These are phyloP conservation scores for Echeveria elegans DNA, from an alignment of 164 flowering plant genomes.

Conservation along the genomic window DNA sequence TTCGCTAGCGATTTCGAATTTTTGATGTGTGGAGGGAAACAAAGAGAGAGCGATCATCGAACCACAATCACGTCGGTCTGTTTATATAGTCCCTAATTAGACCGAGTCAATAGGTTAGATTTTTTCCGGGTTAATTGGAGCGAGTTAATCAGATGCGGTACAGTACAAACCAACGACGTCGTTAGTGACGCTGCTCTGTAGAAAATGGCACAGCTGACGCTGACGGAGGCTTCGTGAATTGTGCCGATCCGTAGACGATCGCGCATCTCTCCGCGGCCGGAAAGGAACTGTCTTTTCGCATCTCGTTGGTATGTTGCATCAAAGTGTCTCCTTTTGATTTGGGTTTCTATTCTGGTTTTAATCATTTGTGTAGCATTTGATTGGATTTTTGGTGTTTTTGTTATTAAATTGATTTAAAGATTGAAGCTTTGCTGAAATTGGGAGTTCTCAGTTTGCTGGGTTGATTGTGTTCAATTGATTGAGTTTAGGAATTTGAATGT, in stretches of 20 bases:
- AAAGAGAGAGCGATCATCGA: slow-evolving; percentile 5
- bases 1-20: background rate
- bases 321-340: background rate
- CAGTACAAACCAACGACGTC: background rate
- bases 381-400: background rate
- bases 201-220: background rate
- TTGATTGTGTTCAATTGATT: too few species aligned
- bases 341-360: background rate
- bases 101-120: background rate
- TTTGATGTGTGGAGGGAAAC: background rate
- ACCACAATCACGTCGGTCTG: background rate
- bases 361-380: background rate
- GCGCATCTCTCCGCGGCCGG: background rate
- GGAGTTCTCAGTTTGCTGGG: background rate
- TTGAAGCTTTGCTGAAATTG: background rate
- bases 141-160: background rate
- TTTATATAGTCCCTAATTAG: background rate
- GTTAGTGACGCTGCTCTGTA: background rate
- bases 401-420: background rate
- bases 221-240: background rate
- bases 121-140: too few species aligned
- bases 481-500: too few species aligned
- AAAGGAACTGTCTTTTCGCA: background rate
- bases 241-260: background rate
- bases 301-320: background rate